A percentile compares a stretch with the other conserved stretches of the same genome.
Evolutionary conservation across 345 rosid species (phyloP).

Genomic region (Hypericum androsaemum): DNA sequence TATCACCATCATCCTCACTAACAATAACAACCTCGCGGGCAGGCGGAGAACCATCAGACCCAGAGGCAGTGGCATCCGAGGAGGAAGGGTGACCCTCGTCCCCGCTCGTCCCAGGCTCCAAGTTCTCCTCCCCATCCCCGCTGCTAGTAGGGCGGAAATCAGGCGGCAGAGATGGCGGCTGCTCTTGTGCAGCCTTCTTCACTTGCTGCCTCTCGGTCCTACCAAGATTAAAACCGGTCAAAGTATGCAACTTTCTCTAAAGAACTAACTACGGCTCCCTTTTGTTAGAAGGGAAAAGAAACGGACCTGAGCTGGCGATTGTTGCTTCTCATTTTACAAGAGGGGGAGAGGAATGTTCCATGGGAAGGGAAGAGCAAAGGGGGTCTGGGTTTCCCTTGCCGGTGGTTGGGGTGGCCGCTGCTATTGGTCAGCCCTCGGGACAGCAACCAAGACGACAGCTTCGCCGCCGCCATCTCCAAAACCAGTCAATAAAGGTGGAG

Average conservation of each 20-base stretch:
- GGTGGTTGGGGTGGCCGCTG: not conserved
- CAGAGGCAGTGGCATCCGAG: no score
- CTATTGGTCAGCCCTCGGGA: constrained; percentile 29
- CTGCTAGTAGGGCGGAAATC: constrained; percentile 24
- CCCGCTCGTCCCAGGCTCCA: not conserved
- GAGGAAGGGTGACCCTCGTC: no score
- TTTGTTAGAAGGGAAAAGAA: not conserved
- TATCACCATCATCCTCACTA: no score
- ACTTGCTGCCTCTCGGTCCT: constrained; percentile 35
- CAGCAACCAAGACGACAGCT: constrained; percentile 45
- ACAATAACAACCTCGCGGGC: no score
- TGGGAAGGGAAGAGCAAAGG: constrained; percentile 23
- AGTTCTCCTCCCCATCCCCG: constrained; percentile 28
- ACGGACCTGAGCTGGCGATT: constrained; percentile 48
- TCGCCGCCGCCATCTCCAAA: constrained; percentile 33
- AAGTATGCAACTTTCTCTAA: not conserved
- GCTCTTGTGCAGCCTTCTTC: constrained; percentile 44
- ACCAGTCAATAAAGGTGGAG: not conserved
- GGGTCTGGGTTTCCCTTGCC: constrained; percentile 18
- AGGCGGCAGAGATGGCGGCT: constrained; percentile 21
- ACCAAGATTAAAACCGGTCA: constrained; percentile 18
- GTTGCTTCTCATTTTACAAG: constrained; percentile 48
- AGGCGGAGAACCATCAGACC: no score
- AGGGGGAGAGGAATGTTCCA: constrained; percentile 38
- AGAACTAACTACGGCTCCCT: not conserved